Base-by-base conservation (phyloP, 352 stramenopile genomes). In the Halophytophthora polymorphica region DNA sequence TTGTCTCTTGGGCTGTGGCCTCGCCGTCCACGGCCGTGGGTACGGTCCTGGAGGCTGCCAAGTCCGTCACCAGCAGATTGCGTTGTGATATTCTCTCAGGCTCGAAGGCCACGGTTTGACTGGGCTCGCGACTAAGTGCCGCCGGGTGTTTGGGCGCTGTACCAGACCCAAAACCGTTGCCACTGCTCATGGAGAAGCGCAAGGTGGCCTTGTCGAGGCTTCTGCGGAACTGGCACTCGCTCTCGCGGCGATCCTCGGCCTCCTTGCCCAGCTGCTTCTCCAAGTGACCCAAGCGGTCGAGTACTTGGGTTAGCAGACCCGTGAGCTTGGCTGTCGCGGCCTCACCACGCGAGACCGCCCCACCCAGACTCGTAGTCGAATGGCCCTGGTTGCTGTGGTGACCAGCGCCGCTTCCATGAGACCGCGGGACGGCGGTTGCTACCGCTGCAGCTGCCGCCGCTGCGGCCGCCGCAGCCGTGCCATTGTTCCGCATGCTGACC, bases 51-150 rank as follows among this genome's bases (percentile, higher is more conserved):
- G 37, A 33, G 14, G 38, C 44, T 38, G 31, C 43, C 18, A 56
- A 11, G 28, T 57, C 54, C 21, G 43, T 40, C 13, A 56, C 36
- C 1, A 77, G 42, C 25, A 87, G 40, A n/a, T 89, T 58, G 3
- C 77, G 68, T 47, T 84, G 71, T n/a, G 77, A 87, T 36, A 86
- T 63, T 4, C 77, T 69, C 2, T 89, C 77, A 2, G 77, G 75
- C 41, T 89, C 77, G 38, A 79, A 83, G 2, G 62, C 60, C 48
- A 88, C 50, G 4, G 35, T 19, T 3, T 58, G 46, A 13, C 29
- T 8, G 10, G 33, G 38, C 3, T 23, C 31, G 3, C 53, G 58
- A 25, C 19, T 52, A 6, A 59, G 28, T 10, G 54, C 13, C 13
- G 4, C 45, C 14, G 55, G 50, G 2, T 64, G 60, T 13, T 40